A percentile compares a stretch with the other conserved stretches of the same genome.
phyloP scores from a whole-genome alignment of 768 basidiomycete species.

The Phaeolepiota aurea region DNA sequence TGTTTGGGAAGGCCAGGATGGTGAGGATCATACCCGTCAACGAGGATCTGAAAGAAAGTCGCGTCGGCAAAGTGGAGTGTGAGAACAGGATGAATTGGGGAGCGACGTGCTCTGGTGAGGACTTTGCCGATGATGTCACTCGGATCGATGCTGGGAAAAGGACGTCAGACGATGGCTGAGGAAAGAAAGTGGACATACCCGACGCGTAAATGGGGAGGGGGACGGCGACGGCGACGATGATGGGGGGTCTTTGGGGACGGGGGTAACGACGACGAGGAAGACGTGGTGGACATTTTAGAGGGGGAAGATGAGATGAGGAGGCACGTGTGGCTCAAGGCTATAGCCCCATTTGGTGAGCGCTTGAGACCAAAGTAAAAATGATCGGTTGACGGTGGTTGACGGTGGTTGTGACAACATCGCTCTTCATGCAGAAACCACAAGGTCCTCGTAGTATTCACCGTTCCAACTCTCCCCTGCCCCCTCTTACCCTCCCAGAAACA shows the following conservation, averaged over 20 bases:
- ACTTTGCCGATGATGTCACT: slow-evolving; percentile 34
- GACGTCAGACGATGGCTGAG: too few species aligned
- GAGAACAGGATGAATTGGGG: slow-evolving; percentile 34
- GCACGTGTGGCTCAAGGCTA: too few species aligned
- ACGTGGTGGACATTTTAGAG: too few species aligned
- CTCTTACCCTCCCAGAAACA: background rate
- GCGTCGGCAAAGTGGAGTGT: slow-evolving; percentile 39
- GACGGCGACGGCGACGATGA: too few species aligned
- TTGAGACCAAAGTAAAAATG: slow-evolving; percentile 16
- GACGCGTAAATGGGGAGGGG: too few species aligned
- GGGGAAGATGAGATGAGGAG: too few species aligned
- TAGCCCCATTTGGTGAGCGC: slow-evolving; percentile 16
- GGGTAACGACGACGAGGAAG: too few species aligned
- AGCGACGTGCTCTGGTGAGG: slow-evolving; percentile 29
- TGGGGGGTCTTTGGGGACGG: too few species aligned
- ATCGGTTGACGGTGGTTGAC: slow-evolving; percentile 12
- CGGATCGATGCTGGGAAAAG: slow-evolving; percentile 28
- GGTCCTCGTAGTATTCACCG: slow-evolving; percentile 43
- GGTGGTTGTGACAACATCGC: slow-evolving; percentile 19
- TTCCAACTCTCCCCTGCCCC: slow-evolving; percentile 1
- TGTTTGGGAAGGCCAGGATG: slow-evolving; percentile 50
- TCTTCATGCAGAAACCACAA: slow-evolving; percentile 28
- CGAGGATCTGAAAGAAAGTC: slow-evolving; percentile 38
- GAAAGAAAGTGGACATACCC: too few species aligned
- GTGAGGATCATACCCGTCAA: slow-evolving; percentile 54